Conservation (phyloP, 208 protist genomes). For the Giardia muris region DNA sequence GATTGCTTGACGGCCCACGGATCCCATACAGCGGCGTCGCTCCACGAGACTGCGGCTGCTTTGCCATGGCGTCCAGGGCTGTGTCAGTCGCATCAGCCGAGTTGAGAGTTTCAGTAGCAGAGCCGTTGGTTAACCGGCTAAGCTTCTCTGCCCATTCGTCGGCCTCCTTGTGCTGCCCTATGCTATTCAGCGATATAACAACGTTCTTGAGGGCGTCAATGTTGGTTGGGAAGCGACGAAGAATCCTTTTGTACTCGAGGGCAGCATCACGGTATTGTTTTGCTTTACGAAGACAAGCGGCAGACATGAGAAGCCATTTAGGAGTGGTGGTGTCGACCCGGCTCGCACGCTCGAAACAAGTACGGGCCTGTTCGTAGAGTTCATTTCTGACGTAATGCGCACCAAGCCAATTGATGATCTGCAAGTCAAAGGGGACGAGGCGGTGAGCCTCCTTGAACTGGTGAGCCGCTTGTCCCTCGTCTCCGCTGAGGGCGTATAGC, state of each 20-base stretch:
- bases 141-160: not conserved
- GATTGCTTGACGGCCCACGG: not conserved
- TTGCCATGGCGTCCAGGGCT: not conserved
- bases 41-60: too few species aligned
- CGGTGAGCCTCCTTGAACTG: constrained; percentile 27
- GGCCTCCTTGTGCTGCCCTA: not conserved
- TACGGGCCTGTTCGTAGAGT: constrained; percentile 11
- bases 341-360: constrained; percentile 5
- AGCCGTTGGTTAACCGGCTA: not conserved
- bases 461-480: not conserved
- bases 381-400: constrained; percentile 18
- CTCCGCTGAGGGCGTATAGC: not conserved
- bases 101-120: not conserved
- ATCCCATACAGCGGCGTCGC: not conserved
- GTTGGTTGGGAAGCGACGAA: not conserved
- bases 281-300: constrained; percentile 22
- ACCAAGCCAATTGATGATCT: constrained; percentile 16
- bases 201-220: not conserved
- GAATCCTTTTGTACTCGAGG: not conserved
- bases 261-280: constrained; percentile 12
- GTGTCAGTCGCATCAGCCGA: not conserved
- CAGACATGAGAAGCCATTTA: not conserved
- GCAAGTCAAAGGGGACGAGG: constrained; percentile 8
- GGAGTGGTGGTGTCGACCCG: not conserved
- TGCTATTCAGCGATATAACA: not conserved